phyloP scores from a whole-genome alignment of 768 basidiomycete species.

The Leucocoprinus sp. region DNA sequence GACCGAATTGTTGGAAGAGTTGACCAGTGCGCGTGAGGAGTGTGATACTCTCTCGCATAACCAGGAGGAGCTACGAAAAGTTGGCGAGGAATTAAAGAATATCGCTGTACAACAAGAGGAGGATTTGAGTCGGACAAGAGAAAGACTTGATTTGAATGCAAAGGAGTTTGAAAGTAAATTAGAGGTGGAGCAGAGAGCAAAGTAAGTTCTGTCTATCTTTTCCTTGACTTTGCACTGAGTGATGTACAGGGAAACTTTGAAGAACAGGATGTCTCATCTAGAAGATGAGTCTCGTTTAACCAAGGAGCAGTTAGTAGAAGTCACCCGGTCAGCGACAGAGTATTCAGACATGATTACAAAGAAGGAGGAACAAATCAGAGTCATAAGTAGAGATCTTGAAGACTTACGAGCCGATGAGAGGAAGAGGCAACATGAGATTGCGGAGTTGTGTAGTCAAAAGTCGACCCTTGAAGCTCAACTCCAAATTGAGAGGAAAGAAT shows the following conservation, averaged over 20 bases:
- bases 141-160: slow-evolving; percentile 57
- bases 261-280: slow-evolving; percentile 47
- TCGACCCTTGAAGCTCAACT: slow-evolving; percentile 59
- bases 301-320: slow-evolving; percentile 70
- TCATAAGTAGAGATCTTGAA: slow-evolving; percentile 46
- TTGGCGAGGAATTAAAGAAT: slow-evolving; percentile 62
- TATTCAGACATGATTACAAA: slow-evolving; percentile 67
- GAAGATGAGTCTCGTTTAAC: slow-evolving; percentile 64
- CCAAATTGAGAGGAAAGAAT: slow-evolving; percentile 47
- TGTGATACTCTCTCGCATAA: slow-evolving; percentile 50
- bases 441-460: slow-evolving; percentile 63
- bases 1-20: slow-evolving; percentile 47
- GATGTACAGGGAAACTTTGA: slow-evolving; percentile 49
- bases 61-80: slow-evolving; percentile 54
- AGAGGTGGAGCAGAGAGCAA: slow-evolving; percentile 41
- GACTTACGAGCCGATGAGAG: slow-evolving; percentile 46
- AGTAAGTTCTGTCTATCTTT: slow-evolving; percentile 41
- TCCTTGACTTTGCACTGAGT: not conserved
- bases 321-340: slow-evolving; percentile 70
- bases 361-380: slow-evolving; percentile 65
- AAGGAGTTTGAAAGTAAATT: slow-evolving; percentile 70
- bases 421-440: slow-evolving; percentile 46
- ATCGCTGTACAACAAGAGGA: slow-evolving; percentile 71
- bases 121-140: slow-evolving; percentile 64
- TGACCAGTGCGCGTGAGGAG: slow-evolving; percentile 49